Evolutionary conservation across 768 basidiomycete genomes (phyloP).

Genomic region (Lactarius pseudohatsudake): DNA sequence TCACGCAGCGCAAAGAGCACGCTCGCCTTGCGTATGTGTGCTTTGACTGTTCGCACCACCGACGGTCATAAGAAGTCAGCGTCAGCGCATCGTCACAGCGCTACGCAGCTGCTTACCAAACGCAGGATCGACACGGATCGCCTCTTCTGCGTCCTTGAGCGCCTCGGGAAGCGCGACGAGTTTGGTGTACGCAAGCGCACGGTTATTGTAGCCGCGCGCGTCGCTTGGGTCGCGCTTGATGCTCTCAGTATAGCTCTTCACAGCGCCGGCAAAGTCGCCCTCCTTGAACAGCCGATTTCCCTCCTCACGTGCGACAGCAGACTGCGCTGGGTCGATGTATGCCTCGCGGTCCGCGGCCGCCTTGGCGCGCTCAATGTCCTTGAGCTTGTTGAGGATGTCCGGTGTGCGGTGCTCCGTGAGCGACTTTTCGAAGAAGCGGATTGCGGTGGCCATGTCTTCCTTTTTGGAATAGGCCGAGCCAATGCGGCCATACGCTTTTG

Average conservation of each 20-base stretch:
- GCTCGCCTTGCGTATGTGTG: constrained; percentile 89
- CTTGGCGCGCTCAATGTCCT: constrained; percentile 76
- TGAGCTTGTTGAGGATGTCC: constrained; percentile 86
- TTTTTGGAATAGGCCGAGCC: constrained; percentile 85
- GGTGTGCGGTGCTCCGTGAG: constrained; percentile 96
- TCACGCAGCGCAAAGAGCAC: constrained; percentile 91
- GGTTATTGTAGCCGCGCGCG: constrained; percentile 94
- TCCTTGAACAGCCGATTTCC: constrained; percentile 91
- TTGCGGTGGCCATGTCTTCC: constrained; percentile 68
- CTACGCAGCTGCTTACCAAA: constrained; percentile 56
- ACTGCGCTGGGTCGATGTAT: constrained; percentile 85
- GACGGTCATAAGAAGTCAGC: background rate
- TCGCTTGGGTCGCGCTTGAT: constrained; percentile 95
- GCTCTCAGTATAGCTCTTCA: constrained; percentile 91
- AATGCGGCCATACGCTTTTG: constrained; percentile 90
- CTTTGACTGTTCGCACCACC: constrained; percentile 63
- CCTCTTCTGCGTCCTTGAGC: constrained; percentile 91
- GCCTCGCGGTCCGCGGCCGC: constrained; percentile 75
- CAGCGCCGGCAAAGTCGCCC: constrained; percentile 88
- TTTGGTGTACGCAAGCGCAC: constrained; percentile 97
- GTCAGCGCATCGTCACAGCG: constrained; percentile 2
- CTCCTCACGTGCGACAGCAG: constrained; percentile 82
- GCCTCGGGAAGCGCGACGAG: constrained; percentile 92
- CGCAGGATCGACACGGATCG: constrained; percentile 85
- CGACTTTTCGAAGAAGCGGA: constrained; percentile 92